Evolutionary conservation across 192 early-diverging fungal species (phyloP), one percentile per base, ranked within the genome.

Genomic region (Coemansia sp.): DNA sequence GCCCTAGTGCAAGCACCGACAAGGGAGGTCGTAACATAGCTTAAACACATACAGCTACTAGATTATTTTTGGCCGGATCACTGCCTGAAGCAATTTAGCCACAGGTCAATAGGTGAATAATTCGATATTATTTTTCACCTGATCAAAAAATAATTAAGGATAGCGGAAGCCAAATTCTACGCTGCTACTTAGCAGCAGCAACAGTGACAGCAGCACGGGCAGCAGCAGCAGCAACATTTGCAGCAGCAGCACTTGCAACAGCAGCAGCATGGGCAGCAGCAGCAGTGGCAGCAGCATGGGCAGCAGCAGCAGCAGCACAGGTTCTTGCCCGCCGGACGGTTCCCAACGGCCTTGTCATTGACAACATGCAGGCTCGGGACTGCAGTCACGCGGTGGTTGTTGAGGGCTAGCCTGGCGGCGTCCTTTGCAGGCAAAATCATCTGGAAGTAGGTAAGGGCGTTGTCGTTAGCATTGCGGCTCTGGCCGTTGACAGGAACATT

Each of bases 291-390:
- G 50, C 67, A 69, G 59, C 67, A 69, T 0, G 50, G 43, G 59
- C 62, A 65, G 69, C 69, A 70, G 48, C 68, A 70, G 68, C 69
- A 75, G 73, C 73, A 75, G 53, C 73, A 75, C 41, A 75, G 58
- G 53, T 75, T 75, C 68, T 75, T 75, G 62, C 73, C 76, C 35
- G 53, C 52, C 12, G 71, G 76, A 12, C 76, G 70, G 71, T 63
- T 66, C 21, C 70, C 76, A 43, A 64, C 65, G 10, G 65, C 55
- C 53, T 67, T 63, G 14, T 37, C 61, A 36, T 61, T 48, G 21
- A 60, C 31, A 39, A 26, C 60, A n/a, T 62, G 59, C 1, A 47
- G 31, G 35, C 33, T 58, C 8, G 56, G 56, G 9, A 58, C 11
- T 0, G 35, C 36, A 23, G 56, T 36, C 56, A 69, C 59, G 34